Base-by-base conservation (phyloP, 2,329 filamentous ascomycete genomes). In the Fusarium drepaniforme region DNA sequence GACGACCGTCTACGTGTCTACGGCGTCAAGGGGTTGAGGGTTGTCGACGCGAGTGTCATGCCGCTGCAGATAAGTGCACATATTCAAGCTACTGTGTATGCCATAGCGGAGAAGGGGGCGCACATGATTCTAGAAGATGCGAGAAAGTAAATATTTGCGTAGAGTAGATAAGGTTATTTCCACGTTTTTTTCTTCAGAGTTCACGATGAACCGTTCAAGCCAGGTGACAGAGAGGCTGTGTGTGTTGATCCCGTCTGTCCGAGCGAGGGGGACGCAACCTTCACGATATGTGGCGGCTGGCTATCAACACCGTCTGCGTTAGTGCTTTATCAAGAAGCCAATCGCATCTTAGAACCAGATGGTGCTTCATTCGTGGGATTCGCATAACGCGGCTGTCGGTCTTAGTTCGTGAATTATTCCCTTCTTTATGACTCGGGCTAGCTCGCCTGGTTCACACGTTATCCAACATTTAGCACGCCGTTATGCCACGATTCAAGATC, bases 1-100 rank as follows among this genome's bases (percentile, higher is more conserved):
- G 80, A 82, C 30, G 65, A 75, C 18, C 68, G 77, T 11, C 76
- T 83, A 1, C 70, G 75, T 0, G 81, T 83, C 0, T 81, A 82
- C n/a, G 81, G 81, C 2, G 75, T 82, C 0, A 65, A 68, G 15
- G 71, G 73, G 0, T 63, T 82, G 8, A 75, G 80, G 4, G 75
- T 82, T 1, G 70, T 81, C 2, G 81, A 82, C 42, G 81, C 81
- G 1, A 80, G 78, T 37, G 38, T 82, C 11, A 81, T 82, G 71
- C 81, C 81, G 21, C 30, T 83, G 1, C 73, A 78, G 25, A 75
- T 75, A 7, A 79, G 79, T 12, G 77, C 78, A 0, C 82, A 84
- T 61, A 75, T 81, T 9, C 80, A 81, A 56, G 78, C 80, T 1
- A 84, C 83, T 0, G 77, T 84, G 1, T 84, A 84, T 56, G 82